A percentile compares a stretch with the other conserved stretches of the same genome.
Conservation (phyloP, 164 flowering plant species). For the Aristolochia californica region DNA sequence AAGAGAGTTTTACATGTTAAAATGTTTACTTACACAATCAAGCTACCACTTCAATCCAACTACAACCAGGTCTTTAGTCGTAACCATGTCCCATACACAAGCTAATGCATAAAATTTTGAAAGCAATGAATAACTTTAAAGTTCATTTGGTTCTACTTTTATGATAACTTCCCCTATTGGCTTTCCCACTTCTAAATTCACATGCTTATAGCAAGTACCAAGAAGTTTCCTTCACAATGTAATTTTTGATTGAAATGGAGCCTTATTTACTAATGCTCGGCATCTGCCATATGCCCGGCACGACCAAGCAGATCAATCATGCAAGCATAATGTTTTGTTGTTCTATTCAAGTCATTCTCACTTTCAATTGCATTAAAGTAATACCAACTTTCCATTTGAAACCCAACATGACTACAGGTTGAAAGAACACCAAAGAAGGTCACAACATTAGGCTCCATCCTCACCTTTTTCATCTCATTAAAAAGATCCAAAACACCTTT, state of each 20-base stretch:
- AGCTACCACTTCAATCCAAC: slow-evolving; percentile 16
- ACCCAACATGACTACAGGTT: slow-evolving; percentile 81
- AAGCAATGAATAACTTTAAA: slow-evolving; percentile 13
- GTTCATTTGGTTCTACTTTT: slow-evolving; percentile 10
- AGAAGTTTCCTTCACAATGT: slow-evolving; percentile 59
- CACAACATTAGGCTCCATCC: slow-evolving; percentile 50
- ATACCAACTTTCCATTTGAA: slow-evolving; percentile 54
- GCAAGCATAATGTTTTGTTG: slow-evolving; percentile 70
- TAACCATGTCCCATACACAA: slow-evolving; percentile 11
- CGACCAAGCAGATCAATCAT: slow-evolving; percentile 70
- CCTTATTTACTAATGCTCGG: slow-evolving; percentile 35
- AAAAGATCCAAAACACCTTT: slow-evolving; percentile 46
- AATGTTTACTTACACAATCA: not conserved
- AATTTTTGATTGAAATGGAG: slow-evolving; percentile 26
- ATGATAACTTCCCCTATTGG: slow-evolving; percentile 27
- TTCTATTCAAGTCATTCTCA: slow-evolving; percentile 36
- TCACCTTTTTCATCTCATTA: slow-evolving; percentile 37
- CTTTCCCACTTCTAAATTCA: slow-evolving; percentile 53
- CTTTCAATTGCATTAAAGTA: slow-evolving; percentile 50
- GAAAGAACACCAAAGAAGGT: slow-evolving; percentile 67
- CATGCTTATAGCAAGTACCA: slow-evolving; percentile 64
- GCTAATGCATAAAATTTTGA: slow-evolving; percentile 19
- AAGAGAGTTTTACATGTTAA: not conserved
- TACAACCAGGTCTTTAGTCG: slow-evolving; percentile 15
- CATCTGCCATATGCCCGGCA: slow-evolving; percentile 54